These are phyloP conservation scores for Nemania diffusa DNA, from an alignment of 2,329 filamentous ascomycete species.

Conservation along the genomic window DNA sequence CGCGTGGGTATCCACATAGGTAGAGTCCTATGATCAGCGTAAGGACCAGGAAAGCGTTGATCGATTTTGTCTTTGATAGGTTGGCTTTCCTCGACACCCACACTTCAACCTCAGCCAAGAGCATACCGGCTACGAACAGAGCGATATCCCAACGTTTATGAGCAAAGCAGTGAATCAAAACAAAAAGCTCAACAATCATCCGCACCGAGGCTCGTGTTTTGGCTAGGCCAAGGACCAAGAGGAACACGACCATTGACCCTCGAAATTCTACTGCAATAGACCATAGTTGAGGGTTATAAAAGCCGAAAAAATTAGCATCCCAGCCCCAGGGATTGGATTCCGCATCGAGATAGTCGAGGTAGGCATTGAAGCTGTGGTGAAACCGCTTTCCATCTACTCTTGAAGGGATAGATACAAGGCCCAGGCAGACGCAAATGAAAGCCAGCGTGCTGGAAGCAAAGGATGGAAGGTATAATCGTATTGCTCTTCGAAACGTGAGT, in stretches of 20 bases:
- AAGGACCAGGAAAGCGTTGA: conserved; percentile 40
- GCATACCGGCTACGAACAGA: conserved; percentile 47
- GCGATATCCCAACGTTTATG: conserved; percentile 48
- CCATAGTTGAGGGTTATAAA: conserved; percentile 51
- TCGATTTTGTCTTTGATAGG: conserved; percentile 32
- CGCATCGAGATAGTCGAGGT: conserved; percentile 46
- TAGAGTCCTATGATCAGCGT: conserved; percentile 42
- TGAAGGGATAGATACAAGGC: conserved; percentile 41
- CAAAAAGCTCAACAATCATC: conserved; percentile 40
- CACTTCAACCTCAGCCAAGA: conserved; percentile 45
- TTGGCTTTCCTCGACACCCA: conserved; percentile 41
- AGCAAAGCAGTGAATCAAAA: conserved; percentile 43
- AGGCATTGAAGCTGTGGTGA: conserved; percentile 42
- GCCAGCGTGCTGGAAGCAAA: conserved; percentile 52
- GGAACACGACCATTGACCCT: conserved; percentile 50
- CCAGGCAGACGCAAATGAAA: conserved; percentile 46
- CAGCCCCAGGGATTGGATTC: conserved; percentile 48
- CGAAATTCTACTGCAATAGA: conserved; percentile 51
- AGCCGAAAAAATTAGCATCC: conserved; percentile 44
- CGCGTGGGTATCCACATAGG: conserved; percentile 46
- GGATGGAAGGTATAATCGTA: conserved; percentile 55
- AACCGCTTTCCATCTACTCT: conserved; percentile 44
- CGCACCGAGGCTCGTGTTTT: conserved; percentile 44
- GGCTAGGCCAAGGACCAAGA: conserved; percentile 46
- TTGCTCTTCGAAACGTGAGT: conserved; percentile 55